Percentiles rank a stretch among this genome's conserved stretches.
phyloP scores from a whole-genome alignment of 2,329 filamentous ascomycete genomes.

The Phoma sp. region DNA sequence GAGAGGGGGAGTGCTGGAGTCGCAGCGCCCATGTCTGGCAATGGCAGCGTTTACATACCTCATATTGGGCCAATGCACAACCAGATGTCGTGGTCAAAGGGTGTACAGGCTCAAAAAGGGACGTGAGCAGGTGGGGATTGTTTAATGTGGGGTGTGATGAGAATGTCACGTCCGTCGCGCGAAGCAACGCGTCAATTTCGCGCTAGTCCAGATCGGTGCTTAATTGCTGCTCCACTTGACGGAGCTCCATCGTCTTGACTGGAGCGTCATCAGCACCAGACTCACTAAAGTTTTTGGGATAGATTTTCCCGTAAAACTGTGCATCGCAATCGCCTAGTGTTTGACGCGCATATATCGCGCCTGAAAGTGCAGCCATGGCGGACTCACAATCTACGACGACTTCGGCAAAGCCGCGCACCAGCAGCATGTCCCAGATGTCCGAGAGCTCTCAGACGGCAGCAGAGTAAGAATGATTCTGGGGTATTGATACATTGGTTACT shows the following conservation, averaged over 20 bases:
- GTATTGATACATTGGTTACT: background rate
- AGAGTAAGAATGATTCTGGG: slow-evolving; percentile 42
- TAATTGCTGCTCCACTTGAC: slow-evolving; percentile 4
- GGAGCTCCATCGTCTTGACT: slow-evolving; percentile 7
- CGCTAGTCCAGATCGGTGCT: slow-evolving; percentile 8
- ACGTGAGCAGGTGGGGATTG: slow-evolving; percentile 10
- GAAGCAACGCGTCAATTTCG: slow-evolving; percentile 21
- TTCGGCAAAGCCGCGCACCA: slow-evolving; percentile 40
- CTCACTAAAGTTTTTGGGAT: background rate
- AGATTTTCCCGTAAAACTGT: background rate
- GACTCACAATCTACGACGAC: slow-evolving; percentile 31
- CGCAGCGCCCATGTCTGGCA: slow-evolving; percentile 4
- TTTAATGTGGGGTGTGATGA: slow-evolving; percentile 12
- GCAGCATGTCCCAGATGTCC: slow-evolving; percentile 53
- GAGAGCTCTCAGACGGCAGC: slow-evolving; percentile 62
- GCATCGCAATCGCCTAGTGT: background rate
- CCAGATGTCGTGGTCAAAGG: slow-evolving; percentile 4
- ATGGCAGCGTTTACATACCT: slow-evolving; percentile 22
- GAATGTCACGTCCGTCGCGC: slow-evolving; percentile 8
- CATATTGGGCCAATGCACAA: slow-evolving; percentile 23
- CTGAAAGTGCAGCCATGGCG: slow-evolving; percentile 25
- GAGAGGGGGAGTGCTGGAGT: slow-evolving; percentile 27
- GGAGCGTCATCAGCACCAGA: background rate
- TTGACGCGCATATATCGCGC: background rate
- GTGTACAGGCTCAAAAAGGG: slow-evolving; percentile 9